Conservation (phyloP, 1,284 basidiomycete species). For the Trichosporon ovoides region DNA sequence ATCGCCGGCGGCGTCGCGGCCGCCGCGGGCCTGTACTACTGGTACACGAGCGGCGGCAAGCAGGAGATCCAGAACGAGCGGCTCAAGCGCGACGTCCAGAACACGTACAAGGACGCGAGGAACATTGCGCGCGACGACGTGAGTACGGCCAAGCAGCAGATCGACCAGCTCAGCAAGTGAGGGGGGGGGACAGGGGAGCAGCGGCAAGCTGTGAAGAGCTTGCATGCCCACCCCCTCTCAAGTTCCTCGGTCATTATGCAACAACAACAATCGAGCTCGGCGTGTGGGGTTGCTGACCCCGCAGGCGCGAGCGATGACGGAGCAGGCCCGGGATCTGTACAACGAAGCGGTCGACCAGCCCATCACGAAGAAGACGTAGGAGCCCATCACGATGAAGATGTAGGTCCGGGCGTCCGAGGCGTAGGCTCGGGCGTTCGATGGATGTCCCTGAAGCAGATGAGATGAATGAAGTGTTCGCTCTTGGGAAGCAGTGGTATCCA, state of each 20-base stretch:
- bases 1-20: background rate
- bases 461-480: background rate
- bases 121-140: background rate
- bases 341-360: background rate
- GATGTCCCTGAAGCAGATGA: no score
- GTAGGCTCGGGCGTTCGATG: background rate
- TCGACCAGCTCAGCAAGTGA: background rate
- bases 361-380: background rate
- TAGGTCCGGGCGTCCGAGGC: no score
- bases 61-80: slow-evolving; percentile 2
- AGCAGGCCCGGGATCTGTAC: background rate
- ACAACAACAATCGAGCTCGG: background rate
- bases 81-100: background rate
- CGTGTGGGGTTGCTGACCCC: background rate
- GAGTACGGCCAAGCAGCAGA: background rate
- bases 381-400: no score
- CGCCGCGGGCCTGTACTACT: background rate
- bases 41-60: background rate
- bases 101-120: slow-evolving; percentile 2
- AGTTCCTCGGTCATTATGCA: no score
- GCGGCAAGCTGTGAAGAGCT: no score
- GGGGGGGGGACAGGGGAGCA: no score
- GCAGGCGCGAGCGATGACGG: background rate
- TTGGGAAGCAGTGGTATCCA: no score
- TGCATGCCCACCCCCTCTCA: no score